Evolutionary conservation across 441 rosid genomes (phyloP).

Genomic region (Viola pubescens): DNA sequence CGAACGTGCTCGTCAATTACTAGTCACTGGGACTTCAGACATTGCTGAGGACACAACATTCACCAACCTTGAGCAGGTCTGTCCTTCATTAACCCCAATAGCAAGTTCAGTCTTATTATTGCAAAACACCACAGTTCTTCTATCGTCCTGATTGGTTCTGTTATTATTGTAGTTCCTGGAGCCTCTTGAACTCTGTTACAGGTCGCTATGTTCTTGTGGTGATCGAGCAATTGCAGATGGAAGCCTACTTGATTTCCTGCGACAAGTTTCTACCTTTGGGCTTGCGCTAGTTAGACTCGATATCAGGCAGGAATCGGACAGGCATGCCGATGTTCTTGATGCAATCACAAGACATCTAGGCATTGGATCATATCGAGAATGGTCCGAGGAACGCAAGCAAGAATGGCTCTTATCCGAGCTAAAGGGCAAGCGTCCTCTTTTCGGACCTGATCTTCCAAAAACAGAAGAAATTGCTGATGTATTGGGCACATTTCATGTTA

Average conservation of each 20-base stretch:
- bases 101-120: neutral
- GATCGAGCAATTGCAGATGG: slow-evolving; percentile 95
- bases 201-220: slow-evolving; percentile 76
- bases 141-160: slow-evolving; percentile 11
- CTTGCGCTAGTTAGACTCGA: slow-evolving; percentile 90
- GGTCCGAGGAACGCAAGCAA: slow-evolving; percentile 79
- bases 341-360: slow-evolving; percentile 74
- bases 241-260: slow-evolving; percentile 87
- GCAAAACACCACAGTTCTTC: neutral
- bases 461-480: slow-evolving; percentile 94
- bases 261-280: slow-evolving; percentile 96
- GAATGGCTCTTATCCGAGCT: slow-evolving; percentile 94
- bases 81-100: neutral
- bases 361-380: slow-evolving; percentile 78
- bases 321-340: slow-evolving; percentile 89
- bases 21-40: slow-evolving; percentile 62
- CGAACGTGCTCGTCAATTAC: slow-evolving; percentile 74
- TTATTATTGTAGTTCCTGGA: slow-evolving; percentile 59
- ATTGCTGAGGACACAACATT: slow-evolving; percentile 78
- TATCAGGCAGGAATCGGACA: slow-evolving; percentile 90
- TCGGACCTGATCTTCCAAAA: slow-evolving; percentile 85
- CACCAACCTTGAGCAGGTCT: slow-evolving; percentile 73
- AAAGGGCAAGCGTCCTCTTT: slow-evolving; percentile 79
- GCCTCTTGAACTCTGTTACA: slow-evolving; percentile 89
- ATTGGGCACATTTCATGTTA: slow-evolving; percentile 69